These are phyloP conservation scores for Dendrostoma leiphaemia DNA, from an alignment of 2,329 filamentous ascomycete species.

Conservation along the genomic window DNA sequence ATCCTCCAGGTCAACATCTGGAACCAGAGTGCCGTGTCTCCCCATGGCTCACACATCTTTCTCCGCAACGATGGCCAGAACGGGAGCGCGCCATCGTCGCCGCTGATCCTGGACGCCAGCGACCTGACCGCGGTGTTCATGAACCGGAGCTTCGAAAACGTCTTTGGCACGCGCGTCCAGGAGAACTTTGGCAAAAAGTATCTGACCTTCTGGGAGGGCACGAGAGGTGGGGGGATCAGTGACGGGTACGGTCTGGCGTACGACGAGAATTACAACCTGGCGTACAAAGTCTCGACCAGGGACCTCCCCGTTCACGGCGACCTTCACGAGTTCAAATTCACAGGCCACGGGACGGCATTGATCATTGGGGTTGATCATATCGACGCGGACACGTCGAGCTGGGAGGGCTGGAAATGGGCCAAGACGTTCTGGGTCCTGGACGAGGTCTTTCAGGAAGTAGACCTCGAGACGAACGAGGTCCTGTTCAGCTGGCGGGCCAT, in stretches of 20 bases:
- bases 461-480: slow-evolving; percentile 46
- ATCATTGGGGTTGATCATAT: slow-evolving; percentile 33
- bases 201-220: slow-evolving; percentile 23
- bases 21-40: slow-evolving; percentile 20
- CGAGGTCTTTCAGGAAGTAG: slow-evolving; percentile 42
- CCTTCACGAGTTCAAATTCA: slow-evolving; percentile 39
- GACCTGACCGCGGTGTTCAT: slow-evolving; percentile 23
- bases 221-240: slow-evolving; percentile 17
- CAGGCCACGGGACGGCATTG: slow-evolving; percentile 36
- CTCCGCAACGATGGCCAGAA: slow-evolving; percentile 21
- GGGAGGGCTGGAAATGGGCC: slow-evolving; percentile 18
- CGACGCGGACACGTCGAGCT: slow-evolving; percentile 24
- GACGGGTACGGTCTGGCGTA: slow-evolving; percentile 22
- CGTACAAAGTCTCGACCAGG: slow-evolving; percentile 18
- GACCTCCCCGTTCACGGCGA: slow-evolving; percentile 15
- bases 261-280: slow-evolving; percentile 20
- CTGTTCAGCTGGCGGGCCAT: slow-evolving; percentile 47
- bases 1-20: slow-evolving; percentile 20
- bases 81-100: slow-evolving; percentile 12
- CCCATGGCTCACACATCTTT: slow-evolving; percentile 22
- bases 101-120: slow-evolving; percentile 20
- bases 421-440: slow-evolving; percentile 26
- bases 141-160: slow-evolving; percentile 21
- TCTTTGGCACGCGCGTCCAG: slow-evolving; percentile 23
- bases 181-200: slow-evolving; percentile 21